These are phyloP conservation scores for Fusarium papillatum DNA, from an alignment of 2,329 filamentous ascomycete genomes.

Conservation along the genomic window DNA sequence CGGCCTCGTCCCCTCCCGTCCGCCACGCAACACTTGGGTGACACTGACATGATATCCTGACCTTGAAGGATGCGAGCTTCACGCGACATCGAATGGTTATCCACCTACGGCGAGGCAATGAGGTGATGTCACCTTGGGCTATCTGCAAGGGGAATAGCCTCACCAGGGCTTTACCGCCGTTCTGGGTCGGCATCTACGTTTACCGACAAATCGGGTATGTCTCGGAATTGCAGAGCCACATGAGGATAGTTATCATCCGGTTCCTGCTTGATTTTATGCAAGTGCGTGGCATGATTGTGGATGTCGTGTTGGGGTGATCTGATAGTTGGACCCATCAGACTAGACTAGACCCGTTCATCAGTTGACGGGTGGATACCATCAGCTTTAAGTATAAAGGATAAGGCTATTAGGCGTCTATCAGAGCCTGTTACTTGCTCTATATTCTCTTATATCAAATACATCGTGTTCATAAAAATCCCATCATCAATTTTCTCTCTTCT, in stretches of 20 bases:
- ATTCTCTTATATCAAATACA: not conserved
- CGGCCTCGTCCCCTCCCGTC: not conserved
- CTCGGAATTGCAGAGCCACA: conserved; percentile 28
- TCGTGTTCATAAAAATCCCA: not conserved
- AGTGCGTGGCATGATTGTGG: conserved; percentile 4
- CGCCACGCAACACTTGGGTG: not conserved
- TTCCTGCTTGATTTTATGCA: not conserved
- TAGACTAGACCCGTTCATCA: conserved; percentile 6
- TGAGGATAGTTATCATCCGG: conserved; percentile 20
- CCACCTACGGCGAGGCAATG: conserved; percentile 1
- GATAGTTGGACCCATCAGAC: not conserved
- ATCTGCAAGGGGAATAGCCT: conserved; percentile 9
- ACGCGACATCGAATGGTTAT: not conserved
- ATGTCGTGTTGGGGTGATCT: not conserved
- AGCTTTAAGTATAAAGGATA: conserved; percentile 1
- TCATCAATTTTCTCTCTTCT: not conserved
- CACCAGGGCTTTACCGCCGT: conserved; percentile 20
- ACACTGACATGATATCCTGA: not conserved
- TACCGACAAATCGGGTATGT: conserved; percentile 4
- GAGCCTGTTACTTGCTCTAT: not conserved
- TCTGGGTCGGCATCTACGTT: conserved; percentile 25
- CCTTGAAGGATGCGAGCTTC: not conserved
- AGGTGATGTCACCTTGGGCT: conserved; percentile 11
- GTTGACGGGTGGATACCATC: not conserved
- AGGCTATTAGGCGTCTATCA: too few species aligned